Conservation (phyloP, 1,284 basidiomycete species). For the Boletellus sp. region DNA sequence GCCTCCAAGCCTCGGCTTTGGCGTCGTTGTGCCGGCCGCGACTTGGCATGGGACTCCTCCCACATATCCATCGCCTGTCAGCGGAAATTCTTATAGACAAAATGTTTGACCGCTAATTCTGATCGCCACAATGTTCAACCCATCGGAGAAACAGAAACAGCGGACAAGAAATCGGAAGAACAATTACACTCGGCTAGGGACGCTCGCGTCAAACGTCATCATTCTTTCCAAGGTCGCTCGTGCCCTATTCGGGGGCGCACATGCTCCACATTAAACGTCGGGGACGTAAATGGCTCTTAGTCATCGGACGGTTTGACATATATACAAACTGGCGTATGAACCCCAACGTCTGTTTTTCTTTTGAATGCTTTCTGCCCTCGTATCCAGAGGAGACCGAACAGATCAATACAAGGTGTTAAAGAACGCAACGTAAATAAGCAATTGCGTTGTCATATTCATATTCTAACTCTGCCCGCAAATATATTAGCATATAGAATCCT, state of each 20-base stretch:
- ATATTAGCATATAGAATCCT: conserved; percentile 13
- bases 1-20: background rate
- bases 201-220: background rate
- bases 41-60: background rate
- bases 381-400: background rate
- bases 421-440: conserved; percentile 7
- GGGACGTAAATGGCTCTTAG: conserved; percentile 7
- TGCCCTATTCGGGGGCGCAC: conserved; percentile 12
- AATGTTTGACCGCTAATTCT: background rate
- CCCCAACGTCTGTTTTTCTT: background rate
- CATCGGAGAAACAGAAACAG: conserved; percentile 20
- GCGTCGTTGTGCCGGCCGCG: background rate
- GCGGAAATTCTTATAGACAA: background rate
- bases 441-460: conserved; percentile 22
- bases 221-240: background rate
- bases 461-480: conserved; percentile 18
- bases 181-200: conserved; percentile 1
- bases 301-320: conserved; percentile 7
- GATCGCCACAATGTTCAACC: conserved; percentile 6
- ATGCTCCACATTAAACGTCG: conserved; percentile 11
- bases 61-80: background rate
- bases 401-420: background rate
- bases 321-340: conserved; percentile 16
- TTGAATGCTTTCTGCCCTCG: background rate
- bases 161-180: conserved; percentile 9